Evolutionary conservation across 140 eudicot genomes (phyloP), one percentile per base, ranked within the genome.

Genomic region (Stevia rebaudiana): DNA sequence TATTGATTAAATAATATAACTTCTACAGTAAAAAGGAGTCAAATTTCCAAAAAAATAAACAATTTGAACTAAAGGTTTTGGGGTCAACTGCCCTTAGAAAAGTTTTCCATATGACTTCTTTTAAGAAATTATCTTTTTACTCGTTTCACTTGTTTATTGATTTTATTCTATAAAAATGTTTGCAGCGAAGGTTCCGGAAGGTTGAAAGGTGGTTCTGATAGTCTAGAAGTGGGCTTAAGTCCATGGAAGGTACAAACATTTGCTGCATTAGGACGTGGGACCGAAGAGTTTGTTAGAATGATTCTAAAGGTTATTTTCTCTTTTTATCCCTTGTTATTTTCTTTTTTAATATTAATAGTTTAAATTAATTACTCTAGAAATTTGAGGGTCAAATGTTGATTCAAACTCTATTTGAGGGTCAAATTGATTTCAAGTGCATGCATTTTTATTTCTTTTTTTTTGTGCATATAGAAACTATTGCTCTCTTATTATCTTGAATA

Each of bases 241-340:
- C 78, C 70, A 12, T 84, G 90, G 95, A 88, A 88, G 74, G 74
- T 83, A 54, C 92, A 84, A 31, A 61, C 85, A 60, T 84, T 62
- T 71, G 81, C 96, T 54, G 89, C 92, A 74, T 46, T 84, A 54
- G 81, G 79, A 71, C 81, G 76, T 78, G 98, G 95, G 74, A 72
- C 95, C 4, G 70, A 80, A 42, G 95, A 83, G 48, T 76, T 91
- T 18, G 67, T 77, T 46, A 47, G 81, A 41, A 58, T 74, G 25
- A 64, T 91, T 70, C 69, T 91, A 22, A 91, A 89, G 94, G 96
- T 85, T 69, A 39, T 63, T 18, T 42, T 43, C 50, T n/a, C 58
- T 33, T 36, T 22, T 4, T 50, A 5, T 53, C 70, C 43, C 11
- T 40, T 52, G 9, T 57, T 62, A 33, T 64, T 7, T 56, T 12